Conservation (phyloP, 306 rosid species). For the Ochetophila trinervis region DNA sequence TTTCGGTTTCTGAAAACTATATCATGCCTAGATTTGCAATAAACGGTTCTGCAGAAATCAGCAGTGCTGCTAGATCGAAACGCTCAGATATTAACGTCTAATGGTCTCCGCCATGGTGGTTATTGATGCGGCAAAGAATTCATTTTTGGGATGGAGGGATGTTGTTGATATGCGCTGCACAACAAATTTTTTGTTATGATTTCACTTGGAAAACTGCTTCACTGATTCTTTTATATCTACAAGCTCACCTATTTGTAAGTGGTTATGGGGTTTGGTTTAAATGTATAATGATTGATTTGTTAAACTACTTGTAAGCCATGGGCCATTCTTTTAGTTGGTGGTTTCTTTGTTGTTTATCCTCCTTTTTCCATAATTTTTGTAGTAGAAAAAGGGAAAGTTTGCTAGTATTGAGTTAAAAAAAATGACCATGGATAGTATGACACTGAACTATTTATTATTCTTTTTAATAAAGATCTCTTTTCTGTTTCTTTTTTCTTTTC, state of each 20-base stretch:
- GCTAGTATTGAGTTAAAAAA: too few relatives aligned
- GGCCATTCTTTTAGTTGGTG: slow-evolving; percentile 23
- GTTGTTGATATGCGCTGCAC: slow-evolving; percentile 1
- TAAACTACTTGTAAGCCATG: not conserved
- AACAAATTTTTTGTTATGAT: not conserved
- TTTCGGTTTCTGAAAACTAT: slow-evolving; percentile 65
- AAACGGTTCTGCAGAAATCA: slow-evolving; percentile 57
- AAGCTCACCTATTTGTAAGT: slow-evolving; percentile 15
- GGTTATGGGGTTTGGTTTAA: not conserved
- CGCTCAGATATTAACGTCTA: slow-evolving; percentile 90
- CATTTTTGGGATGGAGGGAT: slow-evolving; percentile 3
- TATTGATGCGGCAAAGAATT: slow-evolving; percentile 6
- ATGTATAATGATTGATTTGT: slow-evolving; percentile 23
- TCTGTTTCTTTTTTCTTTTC: too few relatives aligned
- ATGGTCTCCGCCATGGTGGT: slow-evolving; percentile 1
- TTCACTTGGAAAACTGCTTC: slow-evolving; percentile 11
- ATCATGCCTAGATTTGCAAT: slow-evolving; percentile 67
- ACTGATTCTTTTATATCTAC: slow-evolving; percentile 30
- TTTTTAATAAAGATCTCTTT: too few relatives aligned
- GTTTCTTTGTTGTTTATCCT: not conserved
- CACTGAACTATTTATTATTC: too few relatives aligned
- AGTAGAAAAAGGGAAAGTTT: too few relatives aligned
- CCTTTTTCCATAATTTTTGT: not conserved
- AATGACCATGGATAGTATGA: too few relatives aligned
- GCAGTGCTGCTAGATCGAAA: slow-evolving; percentile 57